phyloP scores from a whole-genome alignment of 345 rosid genomes.

The Populus nigra region DNA sequence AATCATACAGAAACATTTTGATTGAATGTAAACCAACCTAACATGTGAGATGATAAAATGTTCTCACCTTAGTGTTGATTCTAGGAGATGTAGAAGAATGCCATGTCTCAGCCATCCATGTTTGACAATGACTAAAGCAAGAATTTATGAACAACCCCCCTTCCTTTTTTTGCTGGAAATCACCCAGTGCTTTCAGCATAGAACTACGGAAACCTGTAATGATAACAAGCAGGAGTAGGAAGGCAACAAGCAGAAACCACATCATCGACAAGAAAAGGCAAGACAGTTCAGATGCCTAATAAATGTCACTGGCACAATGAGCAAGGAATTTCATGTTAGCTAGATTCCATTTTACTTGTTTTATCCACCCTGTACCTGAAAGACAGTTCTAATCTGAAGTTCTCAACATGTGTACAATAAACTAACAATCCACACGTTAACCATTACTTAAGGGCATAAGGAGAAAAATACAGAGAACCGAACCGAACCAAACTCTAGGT shows the following conservation, averaged over 20 bases:
- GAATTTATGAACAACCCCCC: constrained; percentile 79
- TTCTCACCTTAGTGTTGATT: constrained; percentile 57
- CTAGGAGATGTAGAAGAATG: constrained; percentile 66
- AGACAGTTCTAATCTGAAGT: too few species aligned
- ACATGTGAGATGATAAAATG: neutral
- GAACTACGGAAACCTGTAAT: constrained; percentile 62
- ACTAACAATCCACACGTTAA: too few species aligned
- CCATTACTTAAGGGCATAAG: too few species aligned
- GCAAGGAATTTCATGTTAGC: too few species aligned
- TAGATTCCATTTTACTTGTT: too few species aligned
- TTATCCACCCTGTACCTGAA: too few species aligned
- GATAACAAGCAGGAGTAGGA: neutral
- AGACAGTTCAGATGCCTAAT: too few species aligned
- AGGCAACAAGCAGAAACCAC: neutral
- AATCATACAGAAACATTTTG: neutral
- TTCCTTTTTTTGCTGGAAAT: constrained; percentile 42
- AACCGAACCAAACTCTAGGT: too few species aligned
- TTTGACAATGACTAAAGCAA: constrained; percentile 80
- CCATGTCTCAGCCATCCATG: constrained; percentile 61
- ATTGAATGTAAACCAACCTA: neutral
- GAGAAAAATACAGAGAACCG: too few species aligned
- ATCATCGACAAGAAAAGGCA: neutral
- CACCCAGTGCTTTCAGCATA: constrained; percentile 48
- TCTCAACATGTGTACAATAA: too few species aligned
- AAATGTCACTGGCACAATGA: too few species aligned